Conservation (phyloP, 352 stramenopile genomes). For the Globisporangium nunn region DNA sequence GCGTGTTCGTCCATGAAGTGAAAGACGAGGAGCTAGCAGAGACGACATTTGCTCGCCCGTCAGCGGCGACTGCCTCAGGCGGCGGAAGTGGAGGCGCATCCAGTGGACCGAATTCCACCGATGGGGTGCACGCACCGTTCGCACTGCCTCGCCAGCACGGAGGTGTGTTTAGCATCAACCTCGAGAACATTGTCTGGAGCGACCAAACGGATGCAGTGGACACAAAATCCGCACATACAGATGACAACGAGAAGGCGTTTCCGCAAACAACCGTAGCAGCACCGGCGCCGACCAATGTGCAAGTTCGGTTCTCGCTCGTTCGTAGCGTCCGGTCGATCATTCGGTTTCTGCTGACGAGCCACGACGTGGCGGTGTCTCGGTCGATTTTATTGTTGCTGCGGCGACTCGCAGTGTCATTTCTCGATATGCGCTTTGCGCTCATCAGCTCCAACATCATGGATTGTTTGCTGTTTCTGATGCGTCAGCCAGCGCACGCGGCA, state of each 20-base stretch:
- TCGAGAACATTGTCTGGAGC: constrained; percentile 81
- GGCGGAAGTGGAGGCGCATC: constrained; percentile 1
- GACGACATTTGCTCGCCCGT: constrained; percentile 46
- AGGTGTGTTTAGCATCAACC: constrained; percentile 65
- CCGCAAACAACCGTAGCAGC: constrained; percentile 13
- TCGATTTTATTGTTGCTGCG: constrained; percentile 54
- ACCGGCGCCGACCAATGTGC: constrained; percentile 36
- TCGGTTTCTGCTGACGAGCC: constrained; percentile 51
- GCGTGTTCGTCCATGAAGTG: constrained; percentile 55
- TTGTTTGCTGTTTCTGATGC: constrained; percentile 57
- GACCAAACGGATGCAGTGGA: constrained; percentile 29
- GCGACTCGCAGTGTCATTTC: constrained; percentile 52
- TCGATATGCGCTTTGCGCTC: constrained; percentile 68
- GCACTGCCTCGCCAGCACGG: constrained; percentile 33
- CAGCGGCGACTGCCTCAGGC: constrained; percentile 5
- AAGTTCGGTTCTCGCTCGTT: constrained; percentile 70
- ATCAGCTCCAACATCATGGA: constrained; percentile 77
- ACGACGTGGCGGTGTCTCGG: constrained; percentile 39
- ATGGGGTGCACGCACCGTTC: constrained; percentile 12
- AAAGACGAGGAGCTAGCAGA: constrained; percentile 65
- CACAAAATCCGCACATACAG: constrained; percentile 4
- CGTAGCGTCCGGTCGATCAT: constrained; percentile 57
- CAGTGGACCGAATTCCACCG: constrained; percentile 1
- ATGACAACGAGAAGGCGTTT: constrained; percentile 19
- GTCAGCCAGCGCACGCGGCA: constrained; percentile 7